These are phyloP conservation scores for Dichomitus squalens DNA, from an alignment of 1,284 basidiomycete genomes.

Conservation along the genomic window DNA sequence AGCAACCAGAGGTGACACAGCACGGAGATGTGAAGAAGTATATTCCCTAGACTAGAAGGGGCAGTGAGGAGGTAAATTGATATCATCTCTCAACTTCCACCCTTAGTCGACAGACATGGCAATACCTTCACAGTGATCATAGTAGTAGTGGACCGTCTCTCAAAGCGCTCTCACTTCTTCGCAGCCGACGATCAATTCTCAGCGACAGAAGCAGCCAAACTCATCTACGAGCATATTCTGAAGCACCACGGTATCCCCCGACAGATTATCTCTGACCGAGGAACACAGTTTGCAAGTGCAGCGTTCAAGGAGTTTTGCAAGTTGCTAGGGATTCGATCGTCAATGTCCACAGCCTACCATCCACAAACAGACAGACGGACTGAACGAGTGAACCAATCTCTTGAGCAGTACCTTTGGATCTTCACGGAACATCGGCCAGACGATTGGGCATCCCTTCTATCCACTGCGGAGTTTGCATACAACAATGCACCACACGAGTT, in stretches of 20 bases:
- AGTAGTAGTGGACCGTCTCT: not conserved
- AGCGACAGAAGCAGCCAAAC: not conserved
- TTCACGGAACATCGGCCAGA: slow-evolving; percentile 11
- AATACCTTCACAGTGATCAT: not conserved
- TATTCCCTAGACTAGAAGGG: too few species aligned
- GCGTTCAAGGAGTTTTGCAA: slow-evolving; percentile 6
- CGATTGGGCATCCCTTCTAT: slow-evolving; percentile 1
- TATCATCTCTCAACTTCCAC: not conserved
- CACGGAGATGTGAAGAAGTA: too few species aligned
- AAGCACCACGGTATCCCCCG: slow-evolving; percentile 30
- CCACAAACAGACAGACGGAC: slow-evolving; percentile 36
- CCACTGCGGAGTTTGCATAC: not conserved
- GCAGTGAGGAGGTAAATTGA: too few species aligned
- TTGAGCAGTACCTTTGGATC: slow-evolving; percentile 28
- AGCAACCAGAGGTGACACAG: too few species aligned
- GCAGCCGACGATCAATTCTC: not conserved
- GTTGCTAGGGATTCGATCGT: slow-evolving; percentile 8
- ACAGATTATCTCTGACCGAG: slow-evolving; percentile 37
- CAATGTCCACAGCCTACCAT: slow-evolving; percentile 29
- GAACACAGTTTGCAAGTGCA: slow-evolving; percentile 35
- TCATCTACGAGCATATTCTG: not conserved
- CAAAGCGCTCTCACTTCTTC: not conserved
- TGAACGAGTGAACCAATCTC: slow-evolving; percentile 33
- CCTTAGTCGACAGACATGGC: not conserved
- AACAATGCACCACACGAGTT: not conserved